These are phyloP conservation scores for Haberlea rhodopensis DNA, from an alignment of 257 asterid genomes.

Conservation along the genomic window DNA sequence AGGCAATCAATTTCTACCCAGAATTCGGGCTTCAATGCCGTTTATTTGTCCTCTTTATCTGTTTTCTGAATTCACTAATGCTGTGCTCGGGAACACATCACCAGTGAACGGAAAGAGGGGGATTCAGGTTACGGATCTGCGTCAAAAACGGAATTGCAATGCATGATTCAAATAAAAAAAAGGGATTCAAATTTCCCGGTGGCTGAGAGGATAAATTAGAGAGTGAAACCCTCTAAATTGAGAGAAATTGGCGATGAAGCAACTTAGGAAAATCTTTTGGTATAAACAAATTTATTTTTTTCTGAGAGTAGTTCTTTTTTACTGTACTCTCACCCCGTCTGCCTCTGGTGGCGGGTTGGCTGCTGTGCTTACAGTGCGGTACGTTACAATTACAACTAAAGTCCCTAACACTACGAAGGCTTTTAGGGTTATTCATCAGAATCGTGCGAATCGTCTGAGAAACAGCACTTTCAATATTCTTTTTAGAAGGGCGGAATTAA, in stretches of 20 bases:
- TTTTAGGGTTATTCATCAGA: no score
- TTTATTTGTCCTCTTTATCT: slow-evolving; percentile 13
- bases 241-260: slow-evolving; percentile 28
- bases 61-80: slow-evolving; percentile 28
- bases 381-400: not conserved
- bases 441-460: no score
- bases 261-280: slow-evolving; percentile 22
- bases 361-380: not conserved
- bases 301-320: not conserved
- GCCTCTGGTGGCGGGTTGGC: not conserved
- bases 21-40: slow-evolving; percentile 4
- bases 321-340: no score
- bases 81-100: slow-evolving; percentile 34
- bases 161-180: slow-evolving; percentile 30
- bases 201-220: not conserved
- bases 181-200: slow-evolving; percentile 21
- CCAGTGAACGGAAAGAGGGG: slow-evolving; percentile 24
- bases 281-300: not conserved
- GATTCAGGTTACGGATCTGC: slow-evolving; percentile 34
- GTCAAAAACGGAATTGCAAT: slow-evolving; percentile 16
- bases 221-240: slow-evolving; percentile 32
- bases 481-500: no score
- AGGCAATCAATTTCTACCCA: slow-evolving; percentile 9
- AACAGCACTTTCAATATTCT: no score
- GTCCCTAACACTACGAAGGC: not conserved